Evolutionary conservation across 345 rosid species (phyloP).

Genomic region (Mangifera indica): DNA sequence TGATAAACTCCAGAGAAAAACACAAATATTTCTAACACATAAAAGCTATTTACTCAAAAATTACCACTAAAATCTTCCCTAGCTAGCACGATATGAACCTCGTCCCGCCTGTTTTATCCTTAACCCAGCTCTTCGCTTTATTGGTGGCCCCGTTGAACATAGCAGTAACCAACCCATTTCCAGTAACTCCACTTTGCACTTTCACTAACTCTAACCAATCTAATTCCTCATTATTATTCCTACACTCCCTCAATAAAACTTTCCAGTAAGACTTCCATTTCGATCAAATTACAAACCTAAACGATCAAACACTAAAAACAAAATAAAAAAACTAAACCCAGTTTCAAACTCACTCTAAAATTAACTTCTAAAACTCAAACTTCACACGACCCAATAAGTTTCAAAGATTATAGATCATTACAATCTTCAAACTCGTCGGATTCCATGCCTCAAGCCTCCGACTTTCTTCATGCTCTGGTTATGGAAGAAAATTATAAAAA

Average conservation of each 20-base stretch:
- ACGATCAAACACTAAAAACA: neutral
- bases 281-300: neutral
- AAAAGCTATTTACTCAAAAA: slow-evolving; percentile 14
- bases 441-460: slow-evolving; percentile 33
- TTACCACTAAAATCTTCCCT: slow-evolving; percentile 25
- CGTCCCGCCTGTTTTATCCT: slow-evolving; percentile 56
- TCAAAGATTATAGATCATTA: slow-evolving; percentile 20
- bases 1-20: slow-evolving; percentile 21
- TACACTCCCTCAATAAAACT: slow-evolving; percentile 8
- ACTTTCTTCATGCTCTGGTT: neutral
- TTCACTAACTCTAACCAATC: neutral
- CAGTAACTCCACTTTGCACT: slow-evolving; percentile 8
- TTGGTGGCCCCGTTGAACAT: slow-evolving; percentile 46
- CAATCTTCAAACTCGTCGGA: slow-evolving; percentile 41
- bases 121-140: slow-evolving; percentile 50
- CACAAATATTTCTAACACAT: slow-evolving; percentile 19
- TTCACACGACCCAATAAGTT: neutral
- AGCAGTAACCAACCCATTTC: slow-evolving; percentile 39
- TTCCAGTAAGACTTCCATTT: neutral
- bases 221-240: neutral
- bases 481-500: neutral
- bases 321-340: neutral
- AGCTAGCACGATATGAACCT: slow-evolving; percentile 62
- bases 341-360: neutral
- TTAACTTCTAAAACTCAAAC: neutral